These are phyloP conservation scores for Apiospora saccharicola DNA, from an alignment of 2,329 filamentous ascomycete genomes.

Conservation along the genomic window DNA sequence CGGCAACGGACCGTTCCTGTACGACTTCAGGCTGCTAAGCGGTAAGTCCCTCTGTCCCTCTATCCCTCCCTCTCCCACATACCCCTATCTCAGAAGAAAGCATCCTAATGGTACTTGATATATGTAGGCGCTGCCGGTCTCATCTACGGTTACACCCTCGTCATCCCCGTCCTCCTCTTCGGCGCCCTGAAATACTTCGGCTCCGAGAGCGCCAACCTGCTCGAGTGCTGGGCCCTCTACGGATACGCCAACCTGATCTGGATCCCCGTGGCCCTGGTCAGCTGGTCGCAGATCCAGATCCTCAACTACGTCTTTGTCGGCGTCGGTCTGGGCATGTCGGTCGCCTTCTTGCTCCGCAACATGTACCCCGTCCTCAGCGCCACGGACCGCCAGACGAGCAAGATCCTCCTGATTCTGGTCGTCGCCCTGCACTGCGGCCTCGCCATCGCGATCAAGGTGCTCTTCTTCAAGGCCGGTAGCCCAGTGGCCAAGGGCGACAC, in stretches of 20 bases:
- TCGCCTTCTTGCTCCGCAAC: conserved; percentile 84
- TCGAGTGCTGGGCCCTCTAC: conserved; percentile 96
- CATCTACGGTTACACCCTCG: conserved; percentile 92
- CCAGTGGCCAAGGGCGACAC: conserved; percentile 48
- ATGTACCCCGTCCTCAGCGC: conserved; percentile 91
- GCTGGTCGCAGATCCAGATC: conserved; percentile 84
- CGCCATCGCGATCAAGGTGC: conserved; percentile 90
- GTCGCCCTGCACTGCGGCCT: conserved; percentile 88
- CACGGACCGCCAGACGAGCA: conserved; percentile 90
- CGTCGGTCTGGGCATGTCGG: conserved; percentile 83
- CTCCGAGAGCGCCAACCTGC: conserved; percentile 87
- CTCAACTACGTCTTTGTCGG: conserved; percentile 95
- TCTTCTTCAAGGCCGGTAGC: conserved; percentile 90
- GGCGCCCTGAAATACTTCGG: conserved; percentile 93
- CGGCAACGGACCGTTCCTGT: conserved; percentile 78
- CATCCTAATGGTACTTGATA: background rate
- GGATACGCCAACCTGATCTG: conserved; percentile 97
- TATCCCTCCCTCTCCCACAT: background rate
- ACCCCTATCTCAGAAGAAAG: background rate
- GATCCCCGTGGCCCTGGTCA: conserved; percentile 92
- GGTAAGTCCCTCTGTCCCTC: conserved; percentile 57
- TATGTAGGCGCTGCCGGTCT: conserved; percentile 79
- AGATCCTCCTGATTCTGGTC: conserved; percentile 84
- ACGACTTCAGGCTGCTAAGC: conserved; percentile 89
- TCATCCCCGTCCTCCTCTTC: conserved; percentile 87